phyloP scores from a whole-genome alignment of 2,329 filamentous ascomycete species.

The Colletotrichum falcatum region DNA sequence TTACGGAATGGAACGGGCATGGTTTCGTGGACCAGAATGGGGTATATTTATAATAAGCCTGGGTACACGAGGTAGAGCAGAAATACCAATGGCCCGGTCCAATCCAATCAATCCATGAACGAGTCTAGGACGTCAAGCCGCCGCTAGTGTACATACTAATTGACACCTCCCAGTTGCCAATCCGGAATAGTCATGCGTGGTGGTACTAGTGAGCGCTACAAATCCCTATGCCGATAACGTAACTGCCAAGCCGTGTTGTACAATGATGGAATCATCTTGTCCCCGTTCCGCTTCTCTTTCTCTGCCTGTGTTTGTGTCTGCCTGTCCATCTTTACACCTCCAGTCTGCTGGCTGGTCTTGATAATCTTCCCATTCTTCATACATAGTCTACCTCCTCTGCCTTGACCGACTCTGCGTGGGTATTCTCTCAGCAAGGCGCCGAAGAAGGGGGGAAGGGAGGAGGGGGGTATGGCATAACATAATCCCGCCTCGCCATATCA shows the following conservation, averaged over 20 bases:
- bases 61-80: constrained; percentile 35
- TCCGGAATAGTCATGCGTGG: too few species aligned
- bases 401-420: constrained; percentile 1
- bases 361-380: not conserved
- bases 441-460: not conserved
- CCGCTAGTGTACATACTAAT: too few species aligned
- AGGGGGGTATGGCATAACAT: fast-evolving
- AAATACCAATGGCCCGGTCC: constrained; percentile 18
- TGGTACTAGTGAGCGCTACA: too few species aligned
- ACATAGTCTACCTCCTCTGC: not conserved
- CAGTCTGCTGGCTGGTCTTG: not conserved
- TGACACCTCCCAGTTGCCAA: too few species aligned
- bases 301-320: too few species aligned
- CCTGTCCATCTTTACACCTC: too few species aligned
- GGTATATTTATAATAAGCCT: not conserved
- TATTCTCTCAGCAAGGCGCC: constrained; percentile 1
- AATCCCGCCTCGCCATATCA: not conserved
- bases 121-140: too few species aligned
- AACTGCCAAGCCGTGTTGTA: not conserved
- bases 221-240: not conserved
- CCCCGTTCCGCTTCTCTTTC: not conserved
- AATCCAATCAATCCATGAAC: not conserved
- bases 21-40: constrained; percentile 8
- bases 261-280: not conserved
- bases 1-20: not conserved